Conservation (phyloP, 2,329 filamentous ascomycete genomes). For the Trichoderma asperellum region DNA sequence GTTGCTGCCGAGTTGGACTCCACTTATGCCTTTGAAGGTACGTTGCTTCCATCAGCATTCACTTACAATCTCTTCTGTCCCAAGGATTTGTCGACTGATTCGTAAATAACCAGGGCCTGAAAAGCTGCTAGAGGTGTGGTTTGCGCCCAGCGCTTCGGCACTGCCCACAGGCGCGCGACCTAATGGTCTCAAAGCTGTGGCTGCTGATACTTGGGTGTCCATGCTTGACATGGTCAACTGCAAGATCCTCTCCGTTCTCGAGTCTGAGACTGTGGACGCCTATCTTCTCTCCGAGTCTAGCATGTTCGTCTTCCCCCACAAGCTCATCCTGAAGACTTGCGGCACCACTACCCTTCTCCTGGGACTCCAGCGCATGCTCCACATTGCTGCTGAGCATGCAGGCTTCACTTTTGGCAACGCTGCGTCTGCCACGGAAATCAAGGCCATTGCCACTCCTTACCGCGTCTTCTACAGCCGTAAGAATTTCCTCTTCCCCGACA, state of each 20-base stretch:
- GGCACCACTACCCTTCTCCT: constrained; percentile 93
- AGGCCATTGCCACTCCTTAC: constrained; percentile 82
- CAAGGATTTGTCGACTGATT: constrained; percentile 24
- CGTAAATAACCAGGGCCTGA: constrained; percentile 69
- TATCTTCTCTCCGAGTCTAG: constrained; percentile 98
- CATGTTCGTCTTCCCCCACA: constrained; percentile 99
- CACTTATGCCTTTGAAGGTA: constrained; percentile 92
- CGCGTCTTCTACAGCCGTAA: constrained; percentile 99
- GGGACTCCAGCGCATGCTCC: constrained; percentile 86
- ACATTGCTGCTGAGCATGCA: constrained; percentile 84
- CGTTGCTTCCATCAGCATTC: not conserved
- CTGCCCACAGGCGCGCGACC: constrained; percentile 72
- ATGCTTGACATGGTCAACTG: constrained; percentile 99
- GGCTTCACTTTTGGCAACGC: constrained; percentile 85
- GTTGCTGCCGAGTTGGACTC: constrained; percentile 92
- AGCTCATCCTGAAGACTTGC: constrained; percentile 97
- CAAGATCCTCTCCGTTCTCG: constrained; percentile 92
- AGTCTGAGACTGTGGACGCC: constrained; percentile 92
- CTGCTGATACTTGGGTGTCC: constrained; percentile 84
- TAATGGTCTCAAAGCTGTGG: constrained; percentile 82
- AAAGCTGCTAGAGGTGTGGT: constrained; percentile 99
- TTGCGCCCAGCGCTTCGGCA: constrained; percentile 75
- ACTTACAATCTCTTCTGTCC: not conserved
- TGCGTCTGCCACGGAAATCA: constrained; percentile 65
- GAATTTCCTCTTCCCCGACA: constrained; percentile 95